A percentile compares a stretch with the other conserved stretches of the same genome.
phyloP scores from a whole-genome alignment of 1,139 yeast genomes.

The Candida labiduridarum region DNA sequence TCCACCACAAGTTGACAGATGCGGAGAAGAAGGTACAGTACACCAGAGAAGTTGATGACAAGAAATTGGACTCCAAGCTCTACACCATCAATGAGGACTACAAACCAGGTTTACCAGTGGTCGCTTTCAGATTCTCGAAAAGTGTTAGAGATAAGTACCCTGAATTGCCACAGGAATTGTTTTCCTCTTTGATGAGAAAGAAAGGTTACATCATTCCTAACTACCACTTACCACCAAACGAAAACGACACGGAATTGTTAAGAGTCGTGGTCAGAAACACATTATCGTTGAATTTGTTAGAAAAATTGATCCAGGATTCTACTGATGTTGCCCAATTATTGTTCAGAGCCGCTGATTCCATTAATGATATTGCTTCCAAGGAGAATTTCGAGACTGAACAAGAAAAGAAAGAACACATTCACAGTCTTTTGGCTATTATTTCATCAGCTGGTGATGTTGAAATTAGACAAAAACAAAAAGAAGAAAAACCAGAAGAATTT shows the following conservation, averaged over 20 bases:
- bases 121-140: conserved; percentile 74
- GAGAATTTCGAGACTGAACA: conserved; percentile 21
- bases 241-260: conserved; percentile 62
- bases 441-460: conserved; percentile 42
- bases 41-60: conserved; percentile 19
- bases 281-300: conserved; percentile 70
- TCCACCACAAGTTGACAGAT: conserved; percentile 56
- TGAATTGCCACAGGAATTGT: conserved; percentile 80
- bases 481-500: conserved; percentile 25
- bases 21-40: conserved; percentile 22
- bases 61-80: conserved; percentile 6
- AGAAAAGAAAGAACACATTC: conserved; percentile 26
- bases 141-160: conserved; percentile 63
- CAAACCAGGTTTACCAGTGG: conserved; percentile 86
- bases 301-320: conserved; percentile 69
- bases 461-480: conserved; percentile 27
- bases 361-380: conserved; percentile 22
- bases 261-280: conserved; percentile 84
- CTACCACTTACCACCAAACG: conserved; percentile 75
- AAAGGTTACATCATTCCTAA: conserved; percentile 91
- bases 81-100: conserved; percentile 39
- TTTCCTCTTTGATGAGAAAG: conserved; percentile 73
- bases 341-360: conserved; percentile 37
- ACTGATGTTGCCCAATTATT: conserved; percentile 58
- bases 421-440: conserved; percentile 38